A percentile compares a stretch with the other conserved stretches of the same genome.
Conservation (phyloP, 1,284 basidiomycete species). For the Entoloma clypeatum region DNA sequence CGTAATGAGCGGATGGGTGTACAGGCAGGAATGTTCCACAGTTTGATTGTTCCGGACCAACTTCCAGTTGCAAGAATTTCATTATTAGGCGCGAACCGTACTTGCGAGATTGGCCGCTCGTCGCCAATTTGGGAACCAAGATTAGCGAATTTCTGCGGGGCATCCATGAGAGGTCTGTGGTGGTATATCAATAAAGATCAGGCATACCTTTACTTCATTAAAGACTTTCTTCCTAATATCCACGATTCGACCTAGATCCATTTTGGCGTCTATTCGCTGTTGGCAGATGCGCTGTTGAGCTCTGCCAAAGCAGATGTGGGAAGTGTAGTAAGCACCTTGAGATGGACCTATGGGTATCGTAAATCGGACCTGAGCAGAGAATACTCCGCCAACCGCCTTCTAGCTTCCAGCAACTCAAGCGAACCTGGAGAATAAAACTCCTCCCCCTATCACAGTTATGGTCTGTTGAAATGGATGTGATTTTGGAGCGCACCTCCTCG, state of each 20-base stretch:
- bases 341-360: slow-evolving; percentile 46
- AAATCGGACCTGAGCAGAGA: slow-evolving; percentile 88
- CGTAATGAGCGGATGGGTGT: slow-evolving; percentile 70
- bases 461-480: slow-evolving; percentile 4
- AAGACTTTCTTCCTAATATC: slow-evolving; percentile 90
- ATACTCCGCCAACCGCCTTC: slow-evolving; percentile 84
- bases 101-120: slow-evolving; percentile 89
- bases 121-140: slow-evolving; percentile 98
- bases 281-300: slow-evolving; percentile 88
- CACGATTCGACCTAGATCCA: slow-evolving; percentile 89
- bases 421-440: slow-evolving; percentile 97
- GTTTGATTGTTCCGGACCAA: slow-evolving; percentile 92
- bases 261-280: slow-evolving; percentile 83
- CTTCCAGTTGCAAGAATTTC: slow-evolving; percentile 86
- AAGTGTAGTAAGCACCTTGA: slow-evolving; percentile 75
- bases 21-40: slow-evolving; percentile 94
- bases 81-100: slow-evolving; percentile 93
- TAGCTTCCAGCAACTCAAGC: slow-evolving; percentile 78
- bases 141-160: slow-evolving; percentile 74
- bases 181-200: background rate
- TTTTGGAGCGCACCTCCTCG: slow-evolving; percentile 58
- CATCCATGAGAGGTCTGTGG: too few species aligned
- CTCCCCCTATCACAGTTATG: slow-evolving; percentile 55
- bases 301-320: slow-evolving; percentile 51
- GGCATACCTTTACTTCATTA: slow-evolving; percentile 78